Evolutionary conservation across 2,329 filamentous ascomycete species (phyloP), one percentile per base, ranked within the genome.

Genomic region (Teratosphaeriaceae sp.): DNA sequence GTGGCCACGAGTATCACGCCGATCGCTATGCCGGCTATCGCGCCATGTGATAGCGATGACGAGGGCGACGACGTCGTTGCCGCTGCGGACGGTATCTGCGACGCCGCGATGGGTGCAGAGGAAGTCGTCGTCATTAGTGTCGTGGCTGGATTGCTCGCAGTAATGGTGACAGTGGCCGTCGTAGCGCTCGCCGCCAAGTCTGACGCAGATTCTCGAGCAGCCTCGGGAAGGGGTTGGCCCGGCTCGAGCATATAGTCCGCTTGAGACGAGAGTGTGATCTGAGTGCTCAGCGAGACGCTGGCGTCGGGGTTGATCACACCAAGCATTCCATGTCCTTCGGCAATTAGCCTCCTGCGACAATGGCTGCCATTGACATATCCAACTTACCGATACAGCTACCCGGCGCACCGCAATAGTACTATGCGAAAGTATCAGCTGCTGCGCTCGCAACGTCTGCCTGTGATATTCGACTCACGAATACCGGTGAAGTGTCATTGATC

Each of bases 301-400:
- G 43, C 45, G 42, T 67, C 67, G 5, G 81, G 75, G 56, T 89
- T 90, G 52, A 90, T 82, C 1, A 78, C 82, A 2, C 84, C 85
- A 13, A 90, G 74, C 85, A 90, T 90, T 18, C 77, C 73, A 33
- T 82, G 73, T 19, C 34, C 34, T 37, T 27, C 7, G 30, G 12
- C 9, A 34, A 18, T 9, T 12, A n/a, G 8, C 7, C 12, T 18
- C 11, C 7, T 34, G 16, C 7, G 7, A 34, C 15, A 12, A 34
- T 18, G 9, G 7, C 30, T 12, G 7, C 30, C 7, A 18, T 15
- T 7, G 16, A 18, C 7, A 34, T 7, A 12, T 8, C 7, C 8
- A 34, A 18, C 30, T 20, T 11, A 2, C 66, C 61, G 2, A 72
- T 70, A 55, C 85, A 90, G 2, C 82, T 85, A 1, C 70, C 73